Conservation (phyloP, 1,139 yeast genomes). For the Saccharomyces pastorianus region DNA sequence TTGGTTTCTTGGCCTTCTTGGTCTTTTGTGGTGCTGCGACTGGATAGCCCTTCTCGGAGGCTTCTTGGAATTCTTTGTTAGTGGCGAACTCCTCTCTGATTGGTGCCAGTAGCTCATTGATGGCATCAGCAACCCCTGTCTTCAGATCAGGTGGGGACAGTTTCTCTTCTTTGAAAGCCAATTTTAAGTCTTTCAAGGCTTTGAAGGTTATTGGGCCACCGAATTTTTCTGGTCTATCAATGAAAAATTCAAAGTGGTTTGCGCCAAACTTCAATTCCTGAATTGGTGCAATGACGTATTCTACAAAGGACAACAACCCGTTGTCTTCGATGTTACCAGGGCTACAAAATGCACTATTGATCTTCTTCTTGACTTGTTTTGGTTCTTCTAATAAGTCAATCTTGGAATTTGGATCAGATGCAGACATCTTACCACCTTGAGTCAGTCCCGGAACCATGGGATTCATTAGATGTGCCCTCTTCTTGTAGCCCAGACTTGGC, state of each 20-base stretch:
- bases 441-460: constrained; percentile 97
- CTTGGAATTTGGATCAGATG: constrained; percentile 96
- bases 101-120: constrained; percentile 78
- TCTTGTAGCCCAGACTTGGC: constrained; percentile 80
- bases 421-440: constrained; percentile 98
- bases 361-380: constrained; percentile 78
- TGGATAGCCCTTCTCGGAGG: constrained; percentile 78
- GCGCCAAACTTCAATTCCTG: constrained; percentile 60
- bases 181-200: constrained; percentile 60
- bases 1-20: constrained; percentile 66
- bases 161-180: constrained; percentile 61
- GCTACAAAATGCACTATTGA: constrained; percentile 87
- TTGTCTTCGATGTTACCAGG: constrained; percentile 91
- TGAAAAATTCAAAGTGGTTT: constrained; percentile 52
- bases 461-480: constrained; percentile 97
- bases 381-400: constrained; percentile 89
- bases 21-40: constrained; percentile 51
- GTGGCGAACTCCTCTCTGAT: constrained; percentile 60
- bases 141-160: constrained; percentile 92
- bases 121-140: constrained; percentile 79
- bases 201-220: constrained; percentile 83
- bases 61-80: constrained; percentile 65
- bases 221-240: constrained; percentile 91
- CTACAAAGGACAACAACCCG: constrained; percentile 79
- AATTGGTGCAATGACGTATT: constrained; percentile 79